Conservation (phyloP, 2,329 filamentous ascomycete species). For the Trichoderma hamatum region DNA sequence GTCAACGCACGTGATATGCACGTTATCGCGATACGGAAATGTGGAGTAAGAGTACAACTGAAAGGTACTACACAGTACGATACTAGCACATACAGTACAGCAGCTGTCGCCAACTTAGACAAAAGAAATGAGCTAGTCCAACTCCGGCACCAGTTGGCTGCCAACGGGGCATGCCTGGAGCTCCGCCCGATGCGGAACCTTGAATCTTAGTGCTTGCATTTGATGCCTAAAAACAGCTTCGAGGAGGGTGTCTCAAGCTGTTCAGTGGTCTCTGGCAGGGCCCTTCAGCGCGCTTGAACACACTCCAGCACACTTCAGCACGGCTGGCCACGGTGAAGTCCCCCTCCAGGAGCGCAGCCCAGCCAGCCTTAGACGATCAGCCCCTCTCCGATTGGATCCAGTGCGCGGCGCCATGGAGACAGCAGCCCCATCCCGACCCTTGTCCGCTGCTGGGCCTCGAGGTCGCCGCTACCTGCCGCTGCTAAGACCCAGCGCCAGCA, state of each 20-base stretch:
- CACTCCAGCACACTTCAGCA: not conserved
- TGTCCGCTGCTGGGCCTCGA: slow-evolving; percentile 16
- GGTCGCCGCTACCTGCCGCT: slow-evolving; percentile 31
- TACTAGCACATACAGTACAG: no score
- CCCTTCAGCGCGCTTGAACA: not conserved
- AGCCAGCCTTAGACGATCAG: slow-evolving; percentile 9
- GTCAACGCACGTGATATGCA: slow-evolving; percentile 28
- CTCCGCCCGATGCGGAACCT: slow-evolving; percentile 6
- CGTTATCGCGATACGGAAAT: slow-evolving; percentile 10
- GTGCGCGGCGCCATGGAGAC: slow-evolving; percentile 15
- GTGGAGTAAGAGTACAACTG: not conserved
- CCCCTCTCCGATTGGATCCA: slow-evolving; percentile 22
- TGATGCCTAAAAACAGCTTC: slow-evolving; percentile 13
- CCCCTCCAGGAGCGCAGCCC: not conserved
- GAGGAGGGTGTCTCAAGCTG: not conserved
- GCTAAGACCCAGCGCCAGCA: slow-evolving; percentile 31
- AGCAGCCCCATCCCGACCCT: not conserved
- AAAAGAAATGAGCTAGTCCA: not conserved
- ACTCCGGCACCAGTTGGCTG: slow-evolving; percentile 5
- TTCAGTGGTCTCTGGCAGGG: not conserved
- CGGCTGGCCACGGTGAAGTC: slow-evolving; percentile 9
- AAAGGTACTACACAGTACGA: no score
- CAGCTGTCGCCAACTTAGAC: not conserved
- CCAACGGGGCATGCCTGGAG: not conserved
- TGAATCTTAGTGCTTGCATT: slow-evolving; percentile 23